Evolutionary conservation across 1,284 basidiomycete genomes (phyloP).

Genomic region (Tylopilus sp.): DNA sequence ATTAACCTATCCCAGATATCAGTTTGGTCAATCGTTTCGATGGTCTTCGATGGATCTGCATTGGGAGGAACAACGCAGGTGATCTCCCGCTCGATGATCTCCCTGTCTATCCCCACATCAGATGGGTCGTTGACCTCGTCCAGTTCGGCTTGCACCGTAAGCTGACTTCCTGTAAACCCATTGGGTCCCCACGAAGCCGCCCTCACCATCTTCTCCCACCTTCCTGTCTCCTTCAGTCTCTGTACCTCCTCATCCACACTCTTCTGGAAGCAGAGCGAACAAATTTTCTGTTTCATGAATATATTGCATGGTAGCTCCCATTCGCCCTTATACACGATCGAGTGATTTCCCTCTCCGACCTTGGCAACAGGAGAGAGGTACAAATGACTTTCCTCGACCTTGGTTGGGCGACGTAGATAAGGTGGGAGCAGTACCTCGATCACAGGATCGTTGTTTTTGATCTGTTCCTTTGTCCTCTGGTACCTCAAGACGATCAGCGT

Average conservation of each 20-base stretch:
- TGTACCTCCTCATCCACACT: slow-evolving; percentile 20
- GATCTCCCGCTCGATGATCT: slow-evolving; percentile 21
- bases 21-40: background rate
- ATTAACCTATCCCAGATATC: background rate
- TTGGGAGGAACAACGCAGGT: slow-evolving; percentile 6
- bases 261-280: slow-evolving; percentile 20
- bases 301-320: slow-evolving; percentile 41
- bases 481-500: slow-evolving; percentile 20
- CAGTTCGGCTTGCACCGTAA: slow-evolving; percentile 6
- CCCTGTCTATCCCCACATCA: slow-evolving; percentile 4
- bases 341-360: slow-evolving; percentile 41
- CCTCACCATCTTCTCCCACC: slow-evolving; percentile 19
- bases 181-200: slow-evolving; percentile 3
- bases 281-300: slow-evolving; percentile 24
- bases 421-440: slow-evolving; percentile 26
- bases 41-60: background rate
- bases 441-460: slow-evolving; percentile 17
- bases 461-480: slow-evolving; percentile 15
- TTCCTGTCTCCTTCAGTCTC: slow-evolving; percentile 23
- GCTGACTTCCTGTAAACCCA: background rate
- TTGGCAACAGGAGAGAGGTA: slow-evolving; percentile 36
- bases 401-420: slow-evolving; percentile 8
- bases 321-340: slow-evolving; percentile 40
- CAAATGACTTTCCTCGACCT: slow-evolving; percentile 37
- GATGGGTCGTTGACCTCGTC: background rate